Evolutionary conservation across 106 monocot genomes (phyloP).

Genomic region (Dendrobium chrysotoxum): DNA sequence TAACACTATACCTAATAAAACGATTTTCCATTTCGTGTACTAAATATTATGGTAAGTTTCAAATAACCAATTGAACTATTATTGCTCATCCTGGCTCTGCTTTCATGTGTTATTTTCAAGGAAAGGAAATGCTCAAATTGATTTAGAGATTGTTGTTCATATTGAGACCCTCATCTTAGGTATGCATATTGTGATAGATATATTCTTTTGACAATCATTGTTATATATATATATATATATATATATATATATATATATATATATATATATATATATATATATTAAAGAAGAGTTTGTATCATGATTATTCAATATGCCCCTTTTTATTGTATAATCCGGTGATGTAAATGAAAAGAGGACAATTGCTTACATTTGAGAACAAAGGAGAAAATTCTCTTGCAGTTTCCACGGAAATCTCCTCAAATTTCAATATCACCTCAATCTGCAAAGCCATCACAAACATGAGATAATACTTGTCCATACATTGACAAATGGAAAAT

Average conservation of each 20-base stretch:
- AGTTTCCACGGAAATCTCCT: slow-evolving; percentile 79
- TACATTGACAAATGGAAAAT: neutral
- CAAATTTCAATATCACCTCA: slow-evolving; percentile 80
- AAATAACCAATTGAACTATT: no score
- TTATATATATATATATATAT: no score
- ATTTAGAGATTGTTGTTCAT: neutral
- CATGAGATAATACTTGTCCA: neutral
- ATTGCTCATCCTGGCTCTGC: no score
- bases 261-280: no score
- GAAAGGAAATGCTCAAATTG: no score
- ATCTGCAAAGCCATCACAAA: slow-evolving; percentile 36
- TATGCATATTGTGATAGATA: neutral
- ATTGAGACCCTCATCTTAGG: neutral
- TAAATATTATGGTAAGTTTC: no score
- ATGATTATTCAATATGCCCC: no score
- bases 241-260: no score
- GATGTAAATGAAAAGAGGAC: neutral
- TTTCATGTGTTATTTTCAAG: no score
- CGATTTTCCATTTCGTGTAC: no score
- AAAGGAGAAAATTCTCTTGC: slow-evolving; percentile 52
- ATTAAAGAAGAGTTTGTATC: neutral
- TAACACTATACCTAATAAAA: no score
- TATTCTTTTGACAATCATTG: neutral
- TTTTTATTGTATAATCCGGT: no score
- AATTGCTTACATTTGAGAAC: slow-evolving; percentile 49